Conservation (phyloP, 1,139 yeast genomes). For the Yueomyces sp. region DNA sequence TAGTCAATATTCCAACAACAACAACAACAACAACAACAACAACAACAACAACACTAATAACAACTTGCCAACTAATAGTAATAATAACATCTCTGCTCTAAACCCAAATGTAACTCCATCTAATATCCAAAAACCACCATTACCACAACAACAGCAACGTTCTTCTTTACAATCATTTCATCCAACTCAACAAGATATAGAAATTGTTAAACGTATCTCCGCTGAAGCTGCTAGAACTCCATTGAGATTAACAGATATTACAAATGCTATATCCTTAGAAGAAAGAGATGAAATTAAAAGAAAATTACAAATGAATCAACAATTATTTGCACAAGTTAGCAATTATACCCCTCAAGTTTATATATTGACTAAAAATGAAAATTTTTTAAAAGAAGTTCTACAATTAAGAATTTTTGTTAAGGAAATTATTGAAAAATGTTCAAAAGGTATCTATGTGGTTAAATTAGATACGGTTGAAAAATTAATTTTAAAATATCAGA, state of each 20-base stretch:
- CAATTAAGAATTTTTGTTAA: constrained; percentile 72
- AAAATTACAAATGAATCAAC: constrained; percentile 44
- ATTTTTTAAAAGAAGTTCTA: constrained; percentile 62
- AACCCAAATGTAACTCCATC: constrained; percentile 1
- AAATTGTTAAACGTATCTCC: constrained; percentile 46
- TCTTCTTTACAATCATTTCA: constrained; percentile 10
- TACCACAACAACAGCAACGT: constrained; percentile 5
- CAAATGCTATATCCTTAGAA: constrained; percentile 43
- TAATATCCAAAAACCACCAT: not conserved
- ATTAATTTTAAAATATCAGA: constrained; percentile 57
- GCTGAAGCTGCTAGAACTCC: constrained; percentile 61
- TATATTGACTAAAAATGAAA: constrained; percentile 57
- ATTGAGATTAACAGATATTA: constrained; percentile 53
- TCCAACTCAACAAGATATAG: constrained; percentile 37
- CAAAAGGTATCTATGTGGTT: constrained; percentile 48
- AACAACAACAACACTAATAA: not conserved
- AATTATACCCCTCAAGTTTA: constrained; percentile 68
- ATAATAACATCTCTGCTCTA: constrained; percentile 1
- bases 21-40: not conserved
- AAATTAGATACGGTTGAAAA: constrained; percentile 62
- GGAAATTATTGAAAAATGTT: constrained; percentile 56
- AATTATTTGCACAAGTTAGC: constrained; percentile 58
- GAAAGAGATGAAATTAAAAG: constrained; percentile 56
- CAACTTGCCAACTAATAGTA: not conserved
- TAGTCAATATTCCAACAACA: not conserved